Evolutionary conservation across 495 filamentous ascomycete genomes (phyloP).

Genomic region (Hypoxylon perforatum): DNA sequence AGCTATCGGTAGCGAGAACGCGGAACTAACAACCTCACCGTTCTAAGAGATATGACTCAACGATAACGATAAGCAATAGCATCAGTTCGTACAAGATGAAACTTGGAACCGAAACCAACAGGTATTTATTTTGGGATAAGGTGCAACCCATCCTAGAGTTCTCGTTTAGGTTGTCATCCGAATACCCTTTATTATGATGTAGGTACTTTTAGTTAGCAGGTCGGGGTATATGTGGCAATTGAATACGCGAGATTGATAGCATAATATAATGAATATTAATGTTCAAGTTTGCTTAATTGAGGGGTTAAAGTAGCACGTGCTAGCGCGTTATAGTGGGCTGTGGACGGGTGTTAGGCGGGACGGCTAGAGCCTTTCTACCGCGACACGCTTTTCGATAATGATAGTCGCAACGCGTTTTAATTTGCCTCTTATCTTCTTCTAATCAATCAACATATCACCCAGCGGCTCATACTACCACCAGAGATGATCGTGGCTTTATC

Average conservation of each 20-base stretch:
- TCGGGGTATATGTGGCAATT: not conserved
- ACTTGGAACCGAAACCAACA: slow-evolving; percentile 1
- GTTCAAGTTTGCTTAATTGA: not conserved
- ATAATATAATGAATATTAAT: not conserved
- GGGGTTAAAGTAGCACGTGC: slow-evolving; percentile 30
- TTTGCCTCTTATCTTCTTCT: not conserved
- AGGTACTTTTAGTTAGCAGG: too few relatives aligned
- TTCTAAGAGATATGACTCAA: not conserved
- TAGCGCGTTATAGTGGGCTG: slow-evolving; percentile 18
- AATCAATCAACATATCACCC: not conserved
- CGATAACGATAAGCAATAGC: slow-evolving; percentile 30
- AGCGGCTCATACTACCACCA: too few relatives aligned
- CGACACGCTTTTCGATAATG: not conserved
- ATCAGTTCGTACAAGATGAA: slow-evolving; percentile 12
- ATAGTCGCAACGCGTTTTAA: slow-evolving; percentile 2
- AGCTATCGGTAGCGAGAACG: not conserved
- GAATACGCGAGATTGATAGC: not conserved
- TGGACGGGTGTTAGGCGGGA: slow-evolving; percentile 7
- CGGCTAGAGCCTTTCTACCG: not conserved
- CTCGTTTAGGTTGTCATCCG: slow-evolving; percentile 6
- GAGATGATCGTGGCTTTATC: not conserved
- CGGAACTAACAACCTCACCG: not conserved
- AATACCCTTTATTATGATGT: too few relatives aligned
- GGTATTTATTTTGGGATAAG: not conserved
- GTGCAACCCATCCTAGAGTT: not conserved